phyloP scores from a whole-genome alignment of 2,329 filamentous ascomycete genomes.

The Colletotrichum navitas region DNA sequence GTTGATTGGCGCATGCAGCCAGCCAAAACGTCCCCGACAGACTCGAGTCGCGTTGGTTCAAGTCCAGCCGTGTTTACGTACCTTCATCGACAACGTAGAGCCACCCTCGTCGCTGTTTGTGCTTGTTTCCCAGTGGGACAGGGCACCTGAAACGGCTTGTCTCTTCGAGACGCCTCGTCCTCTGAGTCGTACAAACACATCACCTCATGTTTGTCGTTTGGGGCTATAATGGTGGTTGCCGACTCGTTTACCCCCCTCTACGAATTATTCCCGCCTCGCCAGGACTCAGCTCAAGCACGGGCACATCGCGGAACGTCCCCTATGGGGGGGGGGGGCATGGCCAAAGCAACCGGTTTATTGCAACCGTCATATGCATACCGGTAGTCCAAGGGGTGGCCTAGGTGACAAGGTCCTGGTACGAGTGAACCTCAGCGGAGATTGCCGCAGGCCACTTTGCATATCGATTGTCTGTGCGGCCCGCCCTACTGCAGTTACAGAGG shows the following conservation, averaged over 20 bases:
- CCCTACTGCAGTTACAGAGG: slow-evolving; percentile 27
- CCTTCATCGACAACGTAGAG: neutral
- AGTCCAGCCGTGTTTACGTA: neutral
- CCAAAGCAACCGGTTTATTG: slow-evolving; percentile 28
- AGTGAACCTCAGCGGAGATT: slow-evolving; percentile 38
- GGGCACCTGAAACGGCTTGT: slow-evolving; percentile 35
- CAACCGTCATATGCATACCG: slow-evolving; percentile 33
- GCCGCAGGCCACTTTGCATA: slow-evolving; percentile 33
- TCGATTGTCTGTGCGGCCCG: slow-evolving; percentile 34
- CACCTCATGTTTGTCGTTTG: slow-evolving; percentile 36
- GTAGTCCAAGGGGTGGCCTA: slow-evolving; percentile 17
- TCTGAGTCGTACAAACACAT: slow-evolving; percentile 30
- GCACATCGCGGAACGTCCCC: slow-evolving; percentile 28
- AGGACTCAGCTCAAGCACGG: slow-evolving; percentile 35
- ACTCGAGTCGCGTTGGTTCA: neutral
- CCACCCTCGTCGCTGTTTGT: slow-evolving; percentile 2
- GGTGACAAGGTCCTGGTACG: slow-evolving; percentile 15
- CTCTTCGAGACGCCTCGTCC: slow-evolving; percentile 8
- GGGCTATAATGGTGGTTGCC: slow-evolving; percentile 18
- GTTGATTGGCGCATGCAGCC: neutral
- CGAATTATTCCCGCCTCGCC: slow-evolving; percentile 22
- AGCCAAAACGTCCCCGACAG: neutral
- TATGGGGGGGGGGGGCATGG: neutral
- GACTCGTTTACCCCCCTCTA: neutral
- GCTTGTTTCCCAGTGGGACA: slow-evolving; percentile 1